These are phyloP conservation scores for Agastache rugosa DNA, from an alignment of 257 asterid genomes.

Conservation along the genomic window DNA sequence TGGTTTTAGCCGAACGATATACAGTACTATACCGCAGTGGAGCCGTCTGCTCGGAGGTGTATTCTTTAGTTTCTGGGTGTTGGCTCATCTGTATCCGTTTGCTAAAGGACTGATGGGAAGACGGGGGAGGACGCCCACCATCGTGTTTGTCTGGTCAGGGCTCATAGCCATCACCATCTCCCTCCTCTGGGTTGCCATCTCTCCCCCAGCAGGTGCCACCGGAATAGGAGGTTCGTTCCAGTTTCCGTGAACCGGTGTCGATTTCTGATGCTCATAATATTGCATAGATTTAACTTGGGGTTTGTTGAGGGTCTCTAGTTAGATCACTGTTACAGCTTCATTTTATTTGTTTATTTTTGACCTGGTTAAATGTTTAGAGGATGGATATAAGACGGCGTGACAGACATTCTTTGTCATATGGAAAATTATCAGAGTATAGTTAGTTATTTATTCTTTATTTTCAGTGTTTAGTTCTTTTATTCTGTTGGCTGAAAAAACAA, in stretches of 20 bases:
- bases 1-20: slow-evolving; percentile 81
- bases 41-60: slow-evolving; percentile 86
- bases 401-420: slow-evolving; percentile 27
- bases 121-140: slow-evolving; percentile 83
- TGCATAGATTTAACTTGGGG: neutral
- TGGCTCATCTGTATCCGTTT: slow-evolving; percentile 82
- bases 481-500: neutral
- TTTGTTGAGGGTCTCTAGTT: neutral
- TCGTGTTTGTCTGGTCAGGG: slow-evolving; percentile 88
- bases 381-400: neutral
- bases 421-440: neutral
- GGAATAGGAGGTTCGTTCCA: slow-evolving; percentile 87
- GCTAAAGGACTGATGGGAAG: slow-evolving; percentile 90
- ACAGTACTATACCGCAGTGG: slow-evolving; percentile 87
- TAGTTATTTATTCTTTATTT: neutral
- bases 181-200: slow-evolving; percentile 79
- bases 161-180: slow-evolving; percentile 83
- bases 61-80: slow-evolving; percentile 90
- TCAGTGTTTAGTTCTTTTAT: neutral
- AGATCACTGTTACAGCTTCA: neutral
- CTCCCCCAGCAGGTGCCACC: slow-evolving; percentile 63
- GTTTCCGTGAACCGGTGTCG: slow-evolving; percentile 58
- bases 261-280: neutral
- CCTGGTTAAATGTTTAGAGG: slow-evolving; percentile 11
- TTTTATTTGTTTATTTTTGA: slow-evolving; percentile 18